These are phyloP conservation scores for Terfezia boudieri DNA, from an alignment of 495 filamentous ascomycete species.

Conservation along the genomic window DNA sequence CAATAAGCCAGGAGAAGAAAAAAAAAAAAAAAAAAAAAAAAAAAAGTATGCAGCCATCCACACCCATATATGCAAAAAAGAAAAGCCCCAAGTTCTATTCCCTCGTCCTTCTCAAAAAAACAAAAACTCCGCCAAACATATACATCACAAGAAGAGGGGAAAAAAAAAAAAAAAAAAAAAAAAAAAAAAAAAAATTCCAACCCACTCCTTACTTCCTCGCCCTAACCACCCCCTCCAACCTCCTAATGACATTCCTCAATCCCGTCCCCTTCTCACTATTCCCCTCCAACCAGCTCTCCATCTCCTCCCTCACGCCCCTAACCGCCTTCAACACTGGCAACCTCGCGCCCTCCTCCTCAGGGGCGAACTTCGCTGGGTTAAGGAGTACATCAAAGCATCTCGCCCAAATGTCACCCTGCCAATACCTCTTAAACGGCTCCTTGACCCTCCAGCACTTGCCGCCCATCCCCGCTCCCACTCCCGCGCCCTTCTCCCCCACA, in stretches of 20 bases:
- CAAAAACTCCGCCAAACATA: too few relatives aligned
- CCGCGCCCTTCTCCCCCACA: conserved; percentile 25
- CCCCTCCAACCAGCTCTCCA: conserved; percentile 65
- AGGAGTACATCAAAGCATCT: conserved; percentile 67
- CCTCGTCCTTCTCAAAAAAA: too few relatives aligned
- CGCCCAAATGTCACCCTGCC: conserved; percentile 79
- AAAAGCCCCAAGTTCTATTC: too few relatives aligned
- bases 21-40: too few relatives aligned
- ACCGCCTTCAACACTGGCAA: conserved; percentile 49
- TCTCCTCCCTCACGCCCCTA: conserved; percentile 40
- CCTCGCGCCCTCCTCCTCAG: conserved; percentile 32
- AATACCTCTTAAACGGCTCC: conserved; percentile 72
- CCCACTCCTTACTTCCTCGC: conserved; percentile 3
- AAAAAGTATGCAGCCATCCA: too few relatives aligned
- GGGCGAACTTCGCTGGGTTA: conserved; percentile 46
- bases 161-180: not conserved
- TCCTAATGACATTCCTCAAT: conserved; percentile 44
- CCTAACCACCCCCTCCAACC: conserved; percentile 37
- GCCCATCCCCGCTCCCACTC: conserved; percentile 22
- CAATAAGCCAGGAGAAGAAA: too few relatives aligned
- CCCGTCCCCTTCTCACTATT: conserved; percentile 67
- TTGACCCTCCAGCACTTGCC: conserved; percentile 47
- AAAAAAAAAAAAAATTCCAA: not conserved
- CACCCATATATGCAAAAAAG: too few relatives aligned
- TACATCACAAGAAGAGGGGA: not conserved